Conservation (phyloP, 106 monocot species). For the Iris macrosiphon region DNA sequence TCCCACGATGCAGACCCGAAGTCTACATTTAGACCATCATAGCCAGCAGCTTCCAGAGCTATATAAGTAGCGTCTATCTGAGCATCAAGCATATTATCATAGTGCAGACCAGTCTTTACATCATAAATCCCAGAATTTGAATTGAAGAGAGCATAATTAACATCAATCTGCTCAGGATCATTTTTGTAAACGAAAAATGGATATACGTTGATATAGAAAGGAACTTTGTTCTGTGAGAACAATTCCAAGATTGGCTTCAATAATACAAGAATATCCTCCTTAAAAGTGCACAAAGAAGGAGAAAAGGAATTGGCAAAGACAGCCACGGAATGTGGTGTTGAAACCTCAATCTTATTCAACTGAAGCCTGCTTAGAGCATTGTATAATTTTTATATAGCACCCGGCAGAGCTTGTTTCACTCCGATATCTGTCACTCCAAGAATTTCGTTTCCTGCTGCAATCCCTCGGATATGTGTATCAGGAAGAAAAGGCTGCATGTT, state of each 20-base stretch:
- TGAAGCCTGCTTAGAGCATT: constrained; percentile 37
- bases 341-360: constrained; percentile 44
- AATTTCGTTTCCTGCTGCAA: constrained; percentile 69
- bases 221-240: constrained; percentile 41
- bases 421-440: constrained; percentile 50
- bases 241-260: constrained; percentile 65
- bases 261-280: constrained; percentile 29
- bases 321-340: constrained; percentile 70
- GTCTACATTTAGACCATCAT: too few relatives aligned
- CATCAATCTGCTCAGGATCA: constrained; percentile 62
- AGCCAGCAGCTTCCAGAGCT: constrained; percentile 70
- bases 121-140: constrained; percentile 67
- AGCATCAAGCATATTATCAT: constrained; percentile 98
- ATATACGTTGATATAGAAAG: constrained; percentile 68
- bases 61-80: constrained; percentile 77
- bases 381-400: constrained; percentile 55
- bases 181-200: constrained; percentile 67
- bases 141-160: constrained; percentile 70
- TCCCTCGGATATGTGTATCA: constrained; percentile 49
- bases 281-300: constrained; percentile 68
- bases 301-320: constrained; percentile 71
- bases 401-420: constrained; percentile 42
- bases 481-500: constrained; percentile 68
- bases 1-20: too few relatives aligned
- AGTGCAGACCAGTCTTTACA: constrained; percentile 49